Base-by-base conservation (phyloP, 257 asterid species). In the Salvia splendens region DNA sequence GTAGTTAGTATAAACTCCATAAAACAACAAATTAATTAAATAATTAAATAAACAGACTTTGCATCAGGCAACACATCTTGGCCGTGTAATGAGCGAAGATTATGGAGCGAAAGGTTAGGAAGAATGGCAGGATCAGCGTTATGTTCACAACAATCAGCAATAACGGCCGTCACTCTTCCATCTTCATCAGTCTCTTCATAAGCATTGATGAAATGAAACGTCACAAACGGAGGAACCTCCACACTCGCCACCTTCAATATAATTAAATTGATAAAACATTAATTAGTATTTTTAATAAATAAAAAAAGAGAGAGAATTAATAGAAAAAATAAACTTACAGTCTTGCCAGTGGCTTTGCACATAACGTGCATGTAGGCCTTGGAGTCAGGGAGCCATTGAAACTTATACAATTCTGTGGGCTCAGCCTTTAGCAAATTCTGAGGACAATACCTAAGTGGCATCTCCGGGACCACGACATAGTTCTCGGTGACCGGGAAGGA, bases 101-200 rank as follows among this genome's bases (percentile, higher is more conserved):
- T 84, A 9, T 84, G 73, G 5, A 94, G 80, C 49, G 83, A n/a
- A n/a, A n/a, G n/a, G n/a, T n/a, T n/a, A n/a, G n/a, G n/a, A n/a
- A n/a, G n/a, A n/a, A n/a, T n/a, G n/a, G n/a, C n/a, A n/a, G n/a
- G n/a, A n/a, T n/a, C n/a, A n/a, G n/a, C n/a, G n/a, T n/a, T n/a
- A n/a, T n/a, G n/a, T n/a, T n/a, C n/a, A n/a, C n/a, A n/a, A n/a
- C n/a, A n/a, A n/a, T n/a, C n/a, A n/a, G n/a, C n/a, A n/a, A n/a
- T n/a, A n/a, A n/a, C n/a, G n/a, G n/a, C n/a, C n/a, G n/a, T n/a
- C n/a, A n/a, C n/a, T n/a, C n/a, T n/a, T n/a, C n/a, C n/a, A n/a
- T n/a, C n/a, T n/a, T n/a, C n/a, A n/a, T n/a, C n/a, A n/a, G 51
- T 84, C 85, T 94, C 99, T 69, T 94, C 99, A 70, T 94, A 94